Conservation (phyloP, 768 basidiomycete genomes). For the Sporobolomyces roseus region DNA sequence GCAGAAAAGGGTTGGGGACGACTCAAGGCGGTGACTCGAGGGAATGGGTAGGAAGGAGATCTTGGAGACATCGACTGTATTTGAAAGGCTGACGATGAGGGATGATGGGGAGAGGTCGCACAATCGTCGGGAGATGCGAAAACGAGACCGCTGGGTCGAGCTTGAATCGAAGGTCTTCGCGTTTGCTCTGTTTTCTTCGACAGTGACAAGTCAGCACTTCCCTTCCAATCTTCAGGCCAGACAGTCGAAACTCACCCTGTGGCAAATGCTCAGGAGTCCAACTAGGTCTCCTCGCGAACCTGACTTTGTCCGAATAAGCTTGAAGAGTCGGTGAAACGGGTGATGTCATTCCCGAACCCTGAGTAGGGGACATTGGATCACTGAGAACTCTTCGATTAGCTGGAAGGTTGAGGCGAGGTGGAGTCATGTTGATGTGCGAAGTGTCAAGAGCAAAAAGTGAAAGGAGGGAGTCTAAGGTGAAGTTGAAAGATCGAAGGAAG, state of each 20-base stretch:
- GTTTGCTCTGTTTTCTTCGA: not conserved
- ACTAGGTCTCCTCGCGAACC: not conserved
- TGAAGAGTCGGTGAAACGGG: not conserved
- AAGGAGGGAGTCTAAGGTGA: too few relatives aligned
- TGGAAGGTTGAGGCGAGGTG: not conserved
- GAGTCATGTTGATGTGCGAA: not conserved
- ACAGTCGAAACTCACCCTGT: too few relatives aligned
- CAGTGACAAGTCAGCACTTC: not conserved
- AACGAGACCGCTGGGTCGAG: conserved; percentile 1
- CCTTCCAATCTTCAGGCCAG: too few relatives aligned
- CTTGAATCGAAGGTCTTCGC: not conserved
- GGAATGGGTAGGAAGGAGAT: conserved; percentile 3
- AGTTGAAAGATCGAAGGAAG: not conserved
- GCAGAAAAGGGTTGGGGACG: conserved; percentile 3
- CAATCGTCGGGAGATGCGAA: not conserved
- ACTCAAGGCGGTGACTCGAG: not conserved
- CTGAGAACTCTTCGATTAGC: too few relatives aligned
- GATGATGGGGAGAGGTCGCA: not conserved
- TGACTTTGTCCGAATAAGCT: not conserved
- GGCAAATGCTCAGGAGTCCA: conserved; percentile 4
- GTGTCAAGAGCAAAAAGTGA: not conserved
- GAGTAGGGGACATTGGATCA: not conserved
- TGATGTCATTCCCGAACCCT: not conserved
- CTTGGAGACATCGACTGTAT: not conserved
- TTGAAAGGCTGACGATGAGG: not conserved